Conservation (phyloP, 192 early-diverging fungal species). For the Linnemannia schmuckeri region DNA sequence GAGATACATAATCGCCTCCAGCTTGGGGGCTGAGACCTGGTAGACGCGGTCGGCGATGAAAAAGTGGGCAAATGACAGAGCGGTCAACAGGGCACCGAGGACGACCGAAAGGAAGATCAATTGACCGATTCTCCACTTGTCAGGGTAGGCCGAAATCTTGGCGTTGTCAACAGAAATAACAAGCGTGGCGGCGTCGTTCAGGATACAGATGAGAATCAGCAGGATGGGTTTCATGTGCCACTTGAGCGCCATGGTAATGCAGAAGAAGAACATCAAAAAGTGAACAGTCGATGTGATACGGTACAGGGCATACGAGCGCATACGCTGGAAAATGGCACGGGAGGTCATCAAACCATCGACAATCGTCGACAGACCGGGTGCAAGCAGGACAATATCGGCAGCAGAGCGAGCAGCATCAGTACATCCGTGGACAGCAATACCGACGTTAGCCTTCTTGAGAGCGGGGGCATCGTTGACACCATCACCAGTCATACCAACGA, state of each 20-base stretch:
- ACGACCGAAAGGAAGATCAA: slow-evolving; percentile 85
- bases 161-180: slow-evolving; percentile 96
- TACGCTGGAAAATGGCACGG: slow-evolving; percentile 95
- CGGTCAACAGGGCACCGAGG: slow-evolving; percentile 81
- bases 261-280: slow-evolving; percentile 97
- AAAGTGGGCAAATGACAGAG: slow-evolving; percentile 86
- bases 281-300: slow-evolving; percentile 97
- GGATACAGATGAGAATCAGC: slow-evolving; percentile 87
- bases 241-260: slow-evolving; percentile 83
- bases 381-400: slow-evolving; percentile 94
- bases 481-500: slow-evolving; percentile 97
- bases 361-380: slow-evolving; percentile 91
- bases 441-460: slow-evolving; percentile 96
- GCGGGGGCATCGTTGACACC: slow-evolving; percentile 99
- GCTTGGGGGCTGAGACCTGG: slow-evolving; percentile 64
- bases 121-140: slow-evolving; percentile 97
- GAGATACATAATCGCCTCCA: slow-evolving; percentile 95
- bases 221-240: slow-evolving; percentile 86
- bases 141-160: slow-evolving; percentile 87
- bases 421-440: slow-evolving; percentile 95
- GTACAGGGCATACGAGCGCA: slow-evolving; percentile 93
- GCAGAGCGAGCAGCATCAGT: slow-evolving; percentile 96
- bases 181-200: slow-evolving; percentile 93
- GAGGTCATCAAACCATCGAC: slow-evolving; percentile 91
- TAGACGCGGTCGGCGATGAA: slow-evolving; percentile 82